Evolutionary conservation across 371 early-diverging fungal genomes (phyloP), one percentile per base, ranked within the genome.

Genomic region (Batkoa obscura): DNA sequence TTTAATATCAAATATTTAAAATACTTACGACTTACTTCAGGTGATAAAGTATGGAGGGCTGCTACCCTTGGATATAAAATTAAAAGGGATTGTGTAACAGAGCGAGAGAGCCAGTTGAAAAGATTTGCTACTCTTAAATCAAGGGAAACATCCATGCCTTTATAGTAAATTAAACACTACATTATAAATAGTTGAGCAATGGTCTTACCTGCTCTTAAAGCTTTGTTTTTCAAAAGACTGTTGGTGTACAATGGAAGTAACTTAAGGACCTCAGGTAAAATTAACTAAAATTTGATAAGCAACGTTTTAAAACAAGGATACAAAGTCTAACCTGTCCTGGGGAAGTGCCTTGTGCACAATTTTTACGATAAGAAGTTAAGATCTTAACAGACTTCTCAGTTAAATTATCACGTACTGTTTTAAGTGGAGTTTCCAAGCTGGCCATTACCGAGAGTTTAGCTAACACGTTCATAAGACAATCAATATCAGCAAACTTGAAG

Each of bases 201-300:
- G 12, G 55, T 53, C 59, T 60, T 68, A 73, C 83, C 83, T 54
- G 67, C 71, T 43, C 88, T 78, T 55, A 94, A 69, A 0, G 84
- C 78, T 15, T 68, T 70, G 45, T 78, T 76, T 61, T 94, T 94
- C 31, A 88, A 75, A 54, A 97, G 62, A 15, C 88, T 71, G 41
- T 94, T 76, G 2, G 81, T 70, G 69, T 86, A 93, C 36, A 96
- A 70, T n/a, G 98, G 97, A 55, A 86, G 74, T 56, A 96, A 72
- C 68, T 97, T 97, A 72, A 84, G 91, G 0, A 90, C 80, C 63
- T 97, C 98, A 5, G 98, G 97, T 48, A 97, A 69, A 54, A 97
- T 94, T 5, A 97, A 74, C 72, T 64, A 59, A 2, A 2, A 30
- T n/a, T 3, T 5, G 5, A 45, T 6, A 15, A 32, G 47, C 31